Base-by-base conservation (phyloP, 1,139 yeast genomes). In the Pichia sp. region DNA sequence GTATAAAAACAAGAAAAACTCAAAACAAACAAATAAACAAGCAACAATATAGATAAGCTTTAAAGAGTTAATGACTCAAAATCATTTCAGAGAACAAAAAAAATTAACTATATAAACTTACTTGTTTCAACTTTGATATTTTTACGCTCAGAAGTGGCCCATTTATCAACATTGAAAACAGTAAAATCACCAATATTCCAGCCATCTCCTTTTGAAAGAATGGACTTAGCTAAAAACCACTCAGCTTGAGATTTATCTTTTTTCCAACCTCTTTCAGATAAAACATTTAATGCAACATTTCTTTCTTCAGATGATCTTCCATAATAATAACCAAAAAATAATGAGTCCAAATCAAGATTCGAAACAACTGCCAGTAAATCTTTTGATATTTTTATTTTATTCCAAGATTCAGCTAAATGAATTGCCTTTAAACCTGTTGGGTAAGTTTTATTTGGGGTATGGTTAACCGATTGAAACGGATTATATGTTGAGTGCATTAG, bases 241-340 rank as follows among this genome's bases (percentile, higher is more conserved):
- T 63, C 66, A 48, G 56, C 57, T 34, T 66, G 61, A 35, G 65
- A 59, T 40, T 56, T 60, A 5, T 35, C 31, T 39, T 52, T 47
- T 44, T 45, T 52, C 74, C 74, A 71, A 42, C 66, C 65, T 45
- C 69, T 62, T 42, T 59, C 50, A n/a, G 53, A 49, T 40, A 71
- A 56, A n/a, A 65, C 63, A 11, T 58, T 26, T 18, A 60, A 56
- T 3, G 69, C 66, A 7, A 65, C 50, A n/a, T 54, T 54, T 34
- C 69, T 70, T 58, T 78, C 83, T 48, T 68, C 65, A 11, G 76
- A 78, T 1, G 83, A 74, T 40, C 75, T 62, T 2, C 82, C 82
- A 60, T 72, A 80, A 57, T 79, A 81, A 58, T 69, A 78, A 3
- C 83, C 86, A 61, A 72, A 81, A 56, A 81, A 81, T 44, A 81